These are phyloP conservation scores for Darksidea phi DNA, from an alignment of 495 filamentous ascomycete genomes.

Conservation along the genomic window DNA sequence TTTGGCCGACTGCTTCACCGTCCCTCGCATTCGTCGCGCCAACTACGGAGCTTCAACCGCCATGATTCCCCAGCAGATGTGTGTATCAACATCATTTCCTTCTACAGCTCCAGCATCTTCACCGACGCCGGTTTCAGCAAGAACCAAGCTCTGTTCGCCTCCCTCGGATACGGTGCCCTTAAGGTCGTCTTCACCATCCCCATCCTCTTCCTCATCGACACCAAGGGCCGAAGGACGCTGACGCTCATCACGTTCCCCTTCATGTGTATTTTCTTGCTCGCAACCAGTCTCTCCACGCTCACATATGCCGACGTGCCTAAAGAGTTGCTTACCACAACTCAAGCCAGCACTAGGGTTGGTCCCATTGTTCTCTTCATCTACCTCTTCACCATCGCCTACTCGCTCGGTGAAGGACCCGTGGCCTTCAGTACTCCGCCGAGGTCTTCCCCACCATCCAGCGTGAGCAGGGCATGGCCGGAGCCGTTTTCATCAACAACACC, in stretches of 20 bases:
- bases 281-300: conserved; percentile 30
- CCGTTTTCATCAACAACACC: conserved; percentile 1
- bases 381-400: too few relatives aligned
- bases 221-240: conserved; percentile 32
- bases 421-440: conserved; percentile 21
- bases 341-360: conserved; percentile 15
- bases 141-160: conserved; percentile 1
- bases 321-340: too few relatives aligned
- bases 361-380: conserved; percentile 10
- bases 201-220: conserved; percentile 9
- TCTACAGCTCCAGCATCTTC: conserved; percentile 17
- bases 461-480: conserved; percentile 7
- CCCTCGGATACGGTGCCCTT: conserved; percentile 7
- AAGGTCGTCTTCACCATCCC: conserved; percentile 13
- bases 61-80: conserved; percentile 23
- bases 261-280: conserved; percentile 34
- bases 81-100: conserved; percentile 13
- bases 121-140: conserved; percentile 8
- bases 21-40: conserved; percentile 28
- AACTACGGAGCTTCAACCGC: conserved; percentile 5
- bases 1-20: conserved; percentile 18
- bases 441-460: conserved; percentile 19
- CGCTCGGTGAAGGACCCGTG: too few relatives aligned
- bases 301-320: conserved; percentile 18
- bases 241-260: conserved; percentile 37